Evolutionary conservation across 495 filamentous ascomycete species (phyloP).

Genomic region (Staphylotrichum longicolle): DNA sequence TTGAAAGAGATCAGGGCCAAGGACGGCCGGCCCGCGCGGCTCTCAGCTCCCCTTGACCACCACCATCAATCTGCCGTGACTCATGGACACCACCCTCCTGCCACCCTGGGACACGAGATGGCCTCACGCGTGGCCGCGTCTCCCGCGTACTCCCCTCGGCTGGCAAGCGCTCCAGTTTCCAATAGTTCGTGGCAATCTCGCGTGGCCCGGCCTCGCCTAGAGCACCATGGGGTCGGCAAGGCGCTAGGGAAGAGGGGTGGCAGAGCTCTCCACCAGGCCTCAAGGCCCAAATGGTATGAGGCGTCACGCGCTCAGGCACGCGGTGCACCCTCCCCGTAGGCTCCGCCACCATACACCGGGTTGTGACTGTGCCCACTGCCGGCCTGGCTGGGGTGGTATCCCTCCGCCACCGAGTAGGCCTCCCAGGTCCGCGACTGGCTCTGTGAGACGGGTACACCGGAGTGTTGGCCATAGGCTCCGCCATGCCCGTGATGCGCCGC

Average conservation of each 20-base stretch:
- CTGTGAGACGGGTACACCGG: constrained; percentile 29
- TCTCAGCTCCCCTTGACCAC: constrained; percentile 1
- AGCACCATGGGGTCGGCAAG: no score
- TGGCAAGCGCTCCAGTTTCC: neutral
- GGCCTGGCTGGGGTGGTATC: constrained; percentile 33
- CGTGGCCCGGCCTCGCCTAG: no score
- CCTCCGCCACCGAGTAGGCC: constrained; percentile 35
- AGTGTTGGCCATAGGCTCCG: constrained; percentile 30
- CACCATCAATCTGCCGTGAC: neutral
- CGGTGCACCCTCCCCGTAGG: constrained; percentile 43
- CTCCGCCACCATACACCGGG: constrained; percentile 42
- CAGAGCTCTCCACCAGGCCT: neutral
- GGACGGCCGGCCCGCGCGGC: neutral
- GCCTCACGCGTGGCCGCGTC: neutral
- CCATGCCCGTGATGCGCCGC: constrained; percentile 33
- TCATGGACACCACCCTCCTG: constrained; percentile 1
- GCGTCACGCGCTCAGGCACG: constrained; percentile 34
- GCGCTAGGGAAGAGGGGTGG: no score
- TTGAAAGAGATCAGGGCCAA: neutral
- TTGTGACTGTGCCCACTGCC: constrained; percentile 36
- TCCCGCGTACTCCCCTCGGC: neutral
- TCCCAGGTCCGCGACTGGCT: constrained; percentile 37
- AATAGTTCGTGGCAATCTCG: neutral
- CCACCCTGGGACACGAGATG: neutral
- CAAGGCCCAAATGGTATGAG: neutral